A percentile compares a stretch with the other conserved stretches of the same genome.
Evolutionary conservation across 2,329 filamentous ascomycete genomes (phyloP).

Genomic region (Akanthomyces dipterigenus): DNA sequence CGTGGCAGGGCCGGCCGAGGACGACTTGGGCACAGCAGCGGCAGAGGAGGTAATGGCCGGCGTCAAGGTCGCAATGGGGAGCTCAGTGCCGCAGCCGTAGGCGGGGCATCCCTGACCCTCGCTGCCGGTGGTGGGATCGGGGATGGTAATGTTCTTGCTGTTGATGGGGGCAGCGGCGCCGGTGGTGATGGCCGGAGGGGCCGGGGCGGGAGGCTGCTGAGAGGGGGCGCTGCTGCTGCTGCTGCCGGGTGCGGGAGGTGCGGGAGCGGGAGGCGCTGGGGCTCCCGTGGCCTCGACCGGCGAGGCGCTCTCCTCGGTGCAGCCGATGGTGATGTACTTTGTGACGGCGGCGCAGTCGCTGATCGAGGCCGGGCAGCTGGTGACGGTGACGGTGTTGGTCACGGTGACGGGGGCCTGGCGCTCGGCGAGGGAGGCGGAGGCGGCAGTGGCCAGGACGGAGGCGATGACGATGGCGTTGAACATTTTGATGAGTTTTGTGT

Average conservation of each 20-base stretch:
- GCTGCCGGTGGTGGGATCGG: not conserved
- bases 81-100: not conserved
- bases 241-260: not conserved
- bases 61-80: not conserved
- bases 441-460: slow-evolving; percentile 1
- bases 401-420: not conserved
- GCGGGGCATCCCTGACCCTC: not conserved
- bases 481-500: not conserved
- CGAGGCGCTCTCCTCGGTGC: not conserved
- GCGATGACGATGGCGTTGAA: not conserved
- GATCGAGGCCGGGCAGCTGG: slow-evolving; percentile 8
- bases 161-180: not conserved
- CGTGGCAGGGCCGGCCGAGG: not conserved
- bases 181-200: not conserved
- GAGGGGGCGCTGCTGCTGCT: not conserved
- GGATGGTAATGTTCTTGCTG: slow-evolving; percentile 4
- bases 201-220: not conserved
- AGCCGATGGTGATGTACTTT: slow-evolving; percentile 7
- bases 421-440: not conserved
- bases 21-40: not conserved
- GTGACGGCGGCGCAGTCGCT: slow-evolving; percentile 1
- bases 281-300: not conserved
- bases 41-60: not conserved
- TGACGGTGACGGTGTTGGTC: slow-evolving; percentile 8
- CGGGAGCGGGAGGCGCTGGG: not conserved